Conservation (phyloP, 192 early-diverging fungal genomes). For the Coemansia sp. region DNA sequence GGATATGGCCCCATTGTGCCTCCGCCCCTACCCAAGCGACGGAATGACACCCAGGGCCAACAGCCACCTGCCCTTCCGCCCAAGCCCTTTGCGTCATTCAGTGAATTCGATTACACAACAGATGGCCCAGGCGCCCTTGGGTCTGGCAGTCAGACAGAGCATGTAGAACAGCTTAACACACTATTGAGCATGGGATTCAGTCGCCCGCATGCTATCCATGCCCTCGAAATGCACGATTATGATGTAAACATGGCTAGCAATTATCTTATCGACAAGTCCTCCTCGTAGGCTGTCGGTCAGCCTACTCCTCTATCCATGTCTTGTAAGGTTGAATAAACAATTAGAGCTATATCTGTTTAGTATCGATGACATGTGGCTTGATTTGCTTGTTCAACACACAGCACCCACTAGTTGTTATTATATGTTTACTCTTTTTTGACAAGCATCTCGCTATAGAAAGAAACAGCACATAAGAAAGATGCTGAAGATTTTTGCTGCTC, state of each 20-base stretch:
- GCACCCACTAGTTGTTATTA: too few relatives aligned
- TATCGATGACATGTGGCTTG: too few relatives aligned
- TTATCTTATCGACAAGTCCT: constrained; percentile 66
- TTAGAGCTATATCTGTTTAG: background rate
- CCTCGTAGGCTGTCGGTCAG: background rate
- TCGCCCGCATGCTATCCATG: constrained; percentile 63
- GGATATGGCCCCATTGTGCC: constrained; percentile 10
- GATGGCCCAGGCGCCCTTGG: constrained; percentile 24
- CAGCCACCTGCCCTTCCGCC: constrained; percentile 42
- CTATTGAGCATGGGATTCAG: constrained; percentile 76
- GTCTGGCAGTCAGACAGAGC: constrained; percentile 14
- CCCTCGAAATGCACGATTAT: constrained; percentile 70
- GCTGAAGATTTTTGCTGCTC: too few relatives aligned
- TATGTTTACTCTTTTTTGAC: too few relatives aligned
- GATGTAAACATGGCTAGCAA: constrained; percentile 76
- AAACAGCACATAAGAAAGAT: too few relatives aligned
- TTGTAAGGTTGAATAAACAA: background rate
- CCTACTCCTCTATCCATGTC: too few relatives aligned
- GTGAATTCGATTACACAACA: constrained; percentile 47
- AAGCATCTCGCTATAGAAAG: too few relatives aligned
- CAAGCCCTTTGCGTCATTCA: constrained; percentile 50
- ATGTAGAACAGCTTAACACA: constrained; percentile 56
- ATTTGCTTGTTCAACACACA: too few relatives aligned
- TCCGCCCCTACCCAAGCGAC: constrained; percentile 17
- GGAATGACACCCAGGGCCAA: constrained; percentile 16